phyloP scores from a whole-genome alignment of 768 basidiomycete genomes.

The Suillus weaverae region DNA sequence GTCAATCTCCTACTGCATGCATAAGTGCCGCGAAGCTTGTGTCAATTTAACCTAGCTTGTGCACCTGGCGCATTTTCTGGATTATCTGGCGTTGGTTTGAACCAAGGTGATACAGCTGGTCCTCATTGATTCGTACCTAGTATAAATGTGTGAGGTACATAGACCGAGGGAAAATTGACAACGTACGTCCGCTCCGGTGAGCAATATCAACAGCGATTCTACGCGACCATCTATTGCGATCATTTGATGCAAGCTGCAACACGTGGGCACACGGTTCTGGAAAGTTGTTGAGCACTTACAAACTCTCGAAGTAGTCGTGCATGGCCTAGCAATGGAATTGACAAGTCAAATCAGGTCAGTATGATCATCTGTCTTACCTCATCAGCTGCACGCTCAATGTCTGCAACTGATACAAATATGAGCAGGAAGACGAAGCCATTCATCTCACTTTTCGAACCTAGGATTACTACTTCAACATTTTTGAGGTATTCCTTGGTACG shows the following conservation, averaged over 20 bases:
- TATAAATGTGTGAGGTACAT: neutral
- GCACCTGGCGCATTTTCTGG: neutral
- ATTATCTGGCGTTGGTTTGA: neutral
- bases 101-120: neutral
- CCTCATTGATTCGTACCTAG: neutral
- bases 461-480: neutral
- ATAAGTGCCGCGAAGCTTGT: neutral
- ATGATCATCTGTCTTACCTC: neutral
- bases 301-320: neutral
- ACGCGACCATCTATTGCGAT: neutral
- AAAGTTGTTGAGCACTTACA: neutral
- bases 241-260: neutral
- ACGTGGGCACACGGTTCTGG: neutral
- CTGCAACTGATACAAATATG: neutral
- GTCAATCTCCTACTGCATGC: neutral
- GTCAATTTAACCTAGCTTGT: neutral
- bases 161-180: too few relatives aligned
- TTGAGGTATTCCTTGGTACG: neutral
- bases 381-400: neutral
- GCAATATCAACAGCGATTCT: neutral
- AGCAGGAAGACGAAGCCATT: neutral
- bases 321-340: neutral
- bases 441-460: neutral
- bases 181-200: neutral
- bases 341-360: neutral